These are phyloP conservation scores for Ogataea thermomethanolica DNA, from an alignment of 805 yeast species.

Conservation along the genomic window DNA sequence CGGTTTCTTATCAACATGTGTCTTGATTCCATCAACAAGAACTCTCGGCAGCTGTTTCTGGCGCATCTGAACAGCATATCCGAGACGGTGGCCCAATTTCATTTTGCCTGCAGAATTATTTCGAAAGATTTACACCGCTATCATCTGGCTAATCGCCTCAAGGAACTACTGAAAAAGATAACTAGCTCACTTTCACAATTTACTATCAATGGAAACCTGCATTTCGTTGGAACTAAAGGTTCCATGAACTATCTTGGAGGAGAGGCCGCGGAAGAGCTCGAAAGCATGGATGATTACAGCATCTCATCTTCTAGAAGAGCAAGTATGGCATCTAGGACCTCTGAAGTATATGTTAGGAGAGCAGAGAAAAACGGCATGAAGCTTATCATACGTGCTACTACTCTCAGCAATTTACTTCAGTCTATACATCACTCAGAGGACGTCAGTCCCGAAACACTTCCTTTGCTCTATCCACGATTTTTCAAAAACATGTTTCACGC, in stretches of 20 bases:
- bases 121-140: constrained; percentile 48
- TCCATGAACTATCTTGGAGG: constrained; percentile 25
- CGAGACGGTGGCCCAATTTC: constrained; percentile 49
- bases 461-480: constrained; percentile 69
- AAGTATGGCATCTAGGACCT: constrained; percentile 7
- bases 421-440: constrained; percentile 15
- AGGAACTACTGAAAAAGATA: constrained; percentile 48
- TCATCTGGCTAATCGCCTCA: constrained; percentile 44
- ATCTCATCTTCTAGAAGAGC: constrained; percentile 3
- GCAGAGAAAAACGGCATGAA: constrained; percentile 24
- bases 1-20: constrained; percentile 46
- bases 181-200: constrained; percentile 57
- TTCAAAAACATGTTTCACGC: constrained; percentile 65
- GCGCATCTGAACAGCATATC: constrained; percentile 53
- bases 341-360: constrained; percentile 20
- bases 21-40: constrained; percentile 47
- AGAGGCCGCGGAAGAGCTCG: constrained; percentile 17
- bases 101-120: constrained; percentile 51
- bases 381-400: constrained; percentile 18
- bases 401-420: constrained; percentile 16
- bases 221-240: constrained; percentile 37
- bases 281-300: constrained; percentile 1
- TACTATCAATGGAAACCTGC: constrained; percentile 62
- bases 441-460: constrained; percentile 36
- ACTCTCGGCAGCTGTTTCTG: constrained; percentile 49